Evolutionary conservation across 768 basidiomycete species (phyloP).

Genomic region (Lentinula sp.): DNA sequence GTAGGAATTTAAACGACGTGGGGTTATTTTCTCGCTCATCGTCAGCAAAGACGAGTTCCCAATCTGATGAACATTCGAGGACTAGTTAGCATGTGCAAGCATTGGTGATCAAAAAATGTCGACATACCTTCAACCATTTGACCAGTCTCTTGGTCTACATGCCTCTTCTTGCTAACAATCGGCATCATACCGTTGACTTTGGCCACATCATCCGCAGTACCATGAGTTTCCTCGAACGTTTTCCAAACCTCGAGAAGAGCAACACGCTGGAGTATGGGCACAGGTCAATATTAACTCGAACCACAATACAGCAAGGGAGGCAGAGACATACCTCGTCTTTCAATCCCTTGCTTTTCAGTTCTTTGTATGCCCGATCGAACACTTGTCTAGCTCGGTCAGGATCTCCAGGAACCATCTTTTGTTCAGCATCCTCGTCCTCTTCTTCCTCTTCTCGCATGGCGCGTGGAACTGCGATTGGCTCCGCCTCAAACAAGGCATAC

Average conservation of each 20-base stretch:
- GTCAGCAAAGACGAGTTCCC: slow-evolving; percentile 94
- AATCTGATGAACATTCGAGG: slow-evolving; percentile 45
- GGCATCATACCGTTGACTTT: slow-evolving; percentile 95
- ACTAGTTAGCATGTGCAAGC: neutral
- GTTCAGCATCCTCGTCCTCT: slow-evolving; percentile 57
- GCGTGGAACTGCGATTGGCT: slow-evolving; percentile 59
- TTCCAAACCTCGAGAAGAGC: slow-evolving; percentile 95
- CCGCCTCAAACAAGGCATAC: slow-evolving; percentile 89
- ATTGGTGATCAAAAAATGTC: neutral
- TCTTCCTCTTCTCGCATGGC: slow-evolving; percentile 66
- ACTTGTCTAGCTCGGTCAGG: slow-evolving; percentile 63
- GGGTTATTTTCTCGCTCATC: slow-evolving; percentile 94
- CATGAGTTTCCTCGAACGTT: slow-evolving; percentile 80
- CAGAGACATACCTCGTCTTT: slow-evolving; percentile 74
- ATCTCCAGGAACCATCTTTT: slow-evolving; percentile 69
- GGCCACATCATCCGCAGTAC: slow-evolving; percentile 62
- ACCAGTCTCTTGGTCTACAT: slow-evolving; percentile 79
- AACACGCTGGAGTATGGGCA: slow-evolving; percentile 55
- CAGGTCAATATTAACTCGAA: neutral
- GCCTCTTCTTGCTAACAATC: slow-evolving; percentile 76
- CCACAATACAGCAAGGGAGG: neutral
- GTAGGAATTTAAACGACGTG: slow-evolving; percentile 90
- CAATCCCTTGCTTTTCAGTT: slow-evolving; percentile 71
- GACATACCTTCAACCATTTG: slow-evolving; percentile 78
- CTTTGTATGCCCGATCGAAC: slow-evolving; percentile 84